Conservation (phyloP, 108 stramenopile species). For the Nitzschia putrida region DNA sequence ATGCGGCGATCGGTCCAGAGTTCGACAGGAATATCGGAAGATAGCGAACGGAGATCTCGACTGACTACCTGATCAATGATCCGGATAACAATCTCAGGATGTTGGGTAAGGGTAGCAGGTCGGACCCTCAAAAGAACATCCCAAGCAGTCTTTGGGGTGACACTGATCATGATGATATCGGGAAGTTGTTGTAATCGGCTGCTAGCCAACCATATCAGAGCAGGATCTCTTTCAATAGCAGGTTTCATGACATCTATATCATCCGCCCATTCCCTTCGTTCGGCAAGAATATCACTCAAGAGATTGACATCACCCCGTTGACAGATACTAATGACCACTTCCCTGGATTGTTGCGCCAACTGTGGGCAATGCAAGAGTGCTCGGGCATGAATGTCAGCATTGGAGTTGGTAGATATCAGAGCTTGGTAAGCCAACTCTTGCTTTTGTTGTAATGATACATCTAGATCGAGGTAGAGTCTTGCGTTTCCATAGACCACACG, state of each 20-base stretch:
- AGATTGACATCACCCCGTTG: slow-evolving; percentile 13
- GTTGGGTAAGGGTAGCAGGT: neutral
- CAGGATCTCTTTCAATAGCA: slow-evolving; percentile 18
- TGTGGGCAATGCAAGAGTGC: slow-evolving; percentile 22
- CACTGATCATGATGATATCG: slow-evolving; percentile 29
- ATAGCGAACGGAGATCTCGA: slow-evolving; percentile 14
- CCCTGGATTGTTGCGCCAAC: slow-evolving; percentile 5
- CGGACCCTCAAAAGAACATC: slow-evolving; percentile 20
- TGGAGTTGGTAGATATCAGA: slow-evolving; percentile 11
- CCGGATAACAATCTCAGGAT: slow-evolving; percentile 35
- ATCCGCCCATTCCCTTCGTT: slow-evolving; percentile 17
- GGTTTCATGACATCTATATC: slow-evolving; percentile 34
- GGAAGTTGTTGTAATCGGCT: slow-evolving; percentile 10
- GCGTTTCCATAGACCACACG: slow-evolving; percentile 17
- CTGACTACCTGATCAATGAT: slow-evolving; percentile 12
- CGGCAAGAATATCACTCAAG: slow-evolving; percentile 4
- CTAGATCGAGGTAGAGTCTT: slow-evolving; percentile 37
- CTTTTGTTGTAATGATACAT: neutral
- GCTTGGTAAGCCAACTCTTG: slow-evolving; percentile 24
- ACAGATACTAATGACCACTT: slow-evolving; percentile 17
- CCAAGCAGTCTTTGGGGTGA: slow-evolving; percentile 23
- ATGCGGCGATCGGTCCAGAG: slow-evolving; percentile 37
- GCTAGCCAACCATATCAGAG: slow-evolving; percentile 13
- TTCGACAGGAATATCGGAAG: slow-evolving; percentile 23
- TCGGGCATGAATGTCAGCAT: slow-evolving; percentile 21